These are phyloP conservation scores for Fomitiporia mediterranea DNA, from an alignment of 1,284 basidiomycete genomes.

Conservation along the genomic window DNA sequence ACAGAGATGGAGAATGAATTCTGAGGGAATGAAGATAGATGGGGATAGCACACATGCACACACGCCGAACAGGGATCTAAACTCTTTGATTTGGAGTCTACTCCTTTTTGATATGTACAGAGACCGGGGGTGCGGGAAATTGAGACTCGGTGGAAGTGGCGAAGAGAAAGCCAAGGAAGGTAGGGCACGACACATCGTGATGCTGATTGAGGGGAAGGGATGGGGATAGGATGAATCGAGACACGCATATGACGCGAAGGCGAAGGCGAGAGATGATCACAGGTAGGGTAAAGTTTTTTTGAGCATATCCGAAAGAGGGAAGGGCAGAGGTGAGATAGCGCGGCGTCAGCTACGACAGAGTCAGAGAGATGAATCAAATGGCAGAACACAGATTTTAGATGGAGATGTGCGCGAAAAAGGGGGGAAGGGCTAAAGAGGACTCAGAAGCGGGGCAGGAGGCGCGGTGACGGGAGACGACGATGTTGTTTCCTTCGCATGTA, in stretches of 20 bases:
- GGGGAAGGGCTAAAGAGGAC: background rate
- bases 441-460: background rate
- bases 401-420: conserved; percentile 1
- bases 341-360: background rate
- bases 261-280: background rate
- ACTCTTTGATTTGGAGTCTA: conserved; percentile 2
- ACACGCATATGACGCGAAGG: background rate
- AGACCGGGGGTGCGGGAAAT: too few relatives aligned
- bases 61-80: background rate
- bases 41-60: conserved; percentile 1
- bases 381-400: conserved; percentile 2
- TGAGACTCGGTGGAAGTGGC: conserved; percentile 1
- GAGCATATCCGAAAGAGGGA: background rate
- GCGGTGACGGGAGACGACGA: background rate
- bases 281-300: background rate
- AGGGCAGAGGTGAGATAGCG: background rate
- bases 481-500: background rate
- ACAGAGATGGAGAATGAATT: background rate
- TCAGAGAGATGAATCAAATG: background rate
- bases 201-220: background rate
- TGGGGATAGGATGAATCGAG: background rate
- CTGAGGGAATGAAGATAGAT: conserved; percentile 3
- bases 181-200: background rate
- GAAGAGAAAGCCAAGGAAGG: conserved; percentile 5
- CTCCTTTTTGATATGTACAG: background rate